Base-by-base conservation (phyloP, 331 rosid genomes). In the Quercus tomentella region DNA sequence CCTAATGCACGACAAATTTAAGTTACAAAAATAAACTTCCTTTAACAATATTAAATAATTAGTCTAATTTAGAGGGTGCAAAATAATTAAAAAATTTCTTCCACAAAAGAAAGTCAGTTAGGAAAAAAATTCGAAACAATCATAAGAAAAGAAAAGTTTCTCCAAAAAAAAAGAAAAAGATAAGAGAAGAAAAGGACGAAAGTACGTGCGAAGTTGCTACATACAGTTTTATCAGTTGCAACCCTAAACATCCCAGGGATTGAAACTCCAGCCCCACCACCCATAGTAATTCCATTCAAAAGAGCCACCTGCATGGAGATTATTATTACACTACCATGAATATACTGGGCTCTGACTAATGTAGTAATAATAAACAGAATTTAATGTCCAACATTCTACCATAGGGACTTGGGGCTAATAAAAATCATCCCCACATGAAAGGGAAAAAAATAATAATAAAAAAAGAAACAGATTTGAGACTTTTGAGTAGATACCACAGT, bases 211-310 rank as follows among this genome's bases (percentile, higher is more conserved):
- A 33, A 33, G 37, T 33, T 33, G 37, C 37, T 33, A 33, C 37
- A 33, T 33, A 33, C 2, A 33, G 7, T 33, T 33, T 33, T 33
- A 33, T 33, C 37, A 33, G 7, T 33, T 5, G 37, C 7, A 33
- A 33, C 37, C 23, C 91, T n/a, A n/a, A n/a, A n/a, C n/a, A n/a
- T n/a, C 97, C 26, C 26, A 25, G 26, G 26, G 26, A 25, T n/a
- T n/a, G n/a, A n/a, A n/a, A n/a, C n/a, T n/a, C n/a, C n/a, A n/a
- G n/a, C n/a, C n/a, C n/a, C n/a, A n/a, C n/a, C n/a, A n/a, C n/a
- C n/a, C n/a, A n/a, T n/a, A n/a, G n/a, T n/a, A n/a, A n/a, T n/a
- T n/a, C n/a, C n/a, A n/a, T n/a, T n/a, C n/a, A n/a, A n/a, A n/a
- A n/a, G n/a, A n/a, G n/a, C n/a, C n/a, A n/a, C n/a, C n/a, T n/a